These are phyloP conservation scores for Trypanosoma congolense DNA, from an alignment of 208 protist genomes.

Conservation along the genomic window DNA sequence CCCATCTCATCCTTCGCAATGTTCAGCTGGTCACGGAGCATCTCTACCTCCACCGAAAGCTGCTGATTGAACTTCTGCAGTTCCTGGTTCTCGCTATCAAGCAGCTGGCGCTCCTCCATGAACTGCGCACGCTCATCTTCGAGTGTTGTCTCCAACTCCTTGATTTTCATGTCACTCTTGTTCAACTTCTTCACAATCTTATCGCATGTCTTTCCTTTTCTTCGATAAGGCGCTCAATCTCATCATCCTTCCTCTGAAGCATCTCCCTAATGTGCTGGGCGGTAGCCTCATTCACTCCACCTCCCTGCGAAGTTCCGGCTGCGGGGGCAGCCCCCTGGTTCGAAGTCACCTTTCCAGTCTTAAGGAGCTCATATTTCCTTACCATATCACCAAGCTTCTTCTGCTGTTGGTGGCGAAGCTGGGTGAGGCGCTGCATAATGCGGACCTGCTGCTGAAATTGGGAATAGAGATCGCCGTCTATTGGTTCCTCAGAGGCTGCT, in stretches of 20 bases:
- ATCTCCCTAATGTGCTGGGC: slow-evolving; percentile 67
- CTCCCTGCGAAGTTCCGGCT: slow-evolving; percentile 10
- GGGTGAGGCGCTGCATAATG: slow-evolving; percentile 77
- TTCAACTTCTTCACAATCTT: slow-evolving; percentile 90
- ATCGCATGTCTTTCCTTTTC: slow-evolving; percentile 83
- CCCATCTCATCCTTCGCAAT: slow-evolving; percentile 50
- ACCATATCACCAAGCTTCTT: slow-evolving; percentile 77
- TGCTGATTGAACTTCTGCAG: slow-evolving; percentile 78
- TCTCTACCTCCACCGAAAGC: slow-evolving; percentile 79
- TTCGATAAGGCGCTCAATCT: slow-evolving; percentile 59
- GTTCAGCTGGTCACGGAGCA: slow-evolving; percentile 51
- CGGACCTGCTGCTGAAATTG: slow-evolving; percentile 86
- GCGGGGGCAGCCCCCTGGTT: slow-evolving; percentile 17
- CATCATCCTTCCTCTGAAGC: slow-evolving; percentile 82
- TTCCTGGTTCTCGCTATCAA: slow-evolving; percentile 57
- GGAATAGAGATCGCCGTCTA: slow-evolving; percentile 71
- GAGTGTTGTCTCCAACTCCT: slow-evolving; percentile 66
- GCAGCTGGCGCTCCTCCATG: slow-evolving; percentile 65
- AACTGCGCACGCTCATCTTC: slow-evolving; percentile 78
- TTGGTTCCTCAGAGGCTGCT: slow-evolving; percentile 52
- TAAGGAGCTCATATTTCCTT: slow-evolving; percentile 84
- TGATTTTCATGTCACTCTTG: slow-evolving; percentile 75
- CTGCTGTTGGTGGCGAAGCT: slow-evolving; percentile 85
- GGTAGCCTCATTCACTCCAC: slow-evolving; percentile 47
- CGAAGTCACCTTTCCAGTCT: slow-evolving; percentile 68